Percentiles rank a stretch among this genome's conserved stretches.
These are phyloP conservation scores for Puccinia triticina DNA, from an alignment of 1,284 basidiomycete species.

Conservation along the genomic window DNA sequence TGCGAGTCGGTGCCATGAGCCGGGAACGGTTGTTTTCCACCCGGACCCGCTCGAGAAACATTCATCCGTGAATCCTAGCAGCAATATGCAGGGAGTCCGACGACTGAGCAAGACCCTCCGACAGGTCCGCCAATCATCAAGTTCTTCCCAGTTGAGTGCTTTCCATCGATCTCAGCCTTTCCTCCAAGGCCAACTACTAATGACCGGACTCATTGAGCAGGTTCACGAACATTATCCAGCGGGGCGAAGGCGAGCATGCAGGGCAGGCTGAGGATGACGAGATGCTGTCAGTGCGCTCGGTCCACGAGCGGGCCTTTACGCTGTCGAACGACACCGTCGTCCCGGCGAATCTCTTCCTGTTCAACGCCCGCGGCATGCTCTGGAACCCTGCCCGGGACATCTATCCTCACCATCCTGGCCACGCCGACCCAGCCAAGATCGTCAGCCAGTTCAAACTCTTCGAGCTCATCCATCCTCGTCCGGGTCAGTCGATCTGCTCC, in stretches of 20 bases:
- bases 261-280: neutral
- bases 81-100: neutral
- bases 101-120: neutral
- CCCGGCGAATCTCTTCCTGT: slow-evolving; percentile 14
- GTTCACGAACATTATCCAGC: neutral
- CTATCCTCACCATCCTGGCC: neutral
- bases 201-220: neutral
- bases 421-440: neutral
- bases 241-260: neutral
- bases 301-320: slow-evolving; percentile 7
- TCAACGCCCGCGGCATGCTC: neutral
- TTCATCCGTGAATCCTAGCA: neutral
- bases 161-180: neutral
- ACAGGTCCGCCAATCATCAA: neutral
- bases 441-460: slow-evolving; percentile 1
- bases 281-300: neutral
- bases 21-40: too few relatives aligned
- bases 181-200: too few relatives aligned
- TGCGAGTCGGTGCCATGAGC: too few relatives aligned
- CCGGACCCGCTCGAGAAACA: too few relatives aligned
- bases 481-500: neutral
- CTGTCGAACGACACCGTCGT: slow-evolving; percentile 8
- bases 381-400: neutral
- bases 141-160: neutral
- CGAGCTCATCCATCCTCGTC: neutral